phyloP scores from a whole-genome alignment of 228 moss, liverwort and hornwort species.

The Sphagnum fallax region DNA sequence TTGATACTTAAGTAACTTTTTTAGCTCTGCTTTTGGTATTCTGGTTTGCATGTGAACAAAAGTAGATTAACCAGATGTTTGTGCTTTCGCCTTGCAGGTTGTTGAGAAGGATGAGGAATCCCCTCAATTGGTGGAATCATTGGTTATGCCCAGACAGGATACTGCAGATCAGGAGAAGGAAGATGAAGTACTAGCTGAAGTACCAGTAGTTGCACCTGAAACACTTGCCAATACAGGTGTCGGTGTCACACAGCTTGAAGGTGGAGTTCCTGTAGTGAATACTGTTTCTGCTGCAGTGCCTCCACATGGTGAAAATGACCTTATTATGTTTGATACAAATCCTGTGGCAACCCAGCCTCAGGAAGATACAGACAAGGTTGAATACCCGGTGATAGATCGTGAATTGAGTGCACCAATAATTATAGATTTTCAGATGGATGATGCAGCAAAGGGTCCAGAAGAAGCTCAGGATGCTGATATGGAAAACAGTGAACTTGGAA shows the following conservation, averaged over 20 bases:
- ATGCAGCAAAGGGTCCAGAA: conserved; percentile 9
- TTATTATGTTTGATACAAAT: background rate
- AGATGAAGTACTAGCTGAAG: background rate
- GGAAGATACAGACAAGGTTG: background rate
- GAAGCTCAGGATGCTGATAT: conserved; percentile 43
- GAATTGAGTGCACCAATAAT: background rate
- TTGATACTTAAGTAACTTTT: no score
- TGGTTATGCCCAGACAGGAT: conserved; percentile 29
- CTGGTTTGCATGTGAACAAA: background rate
- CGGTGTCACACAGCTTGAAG: background rate
- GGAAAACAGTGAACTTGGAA: conserved; percentile 69
- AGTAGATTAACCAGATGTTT: background rate
- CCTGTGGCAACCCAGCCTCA: conserved; percentile 1
- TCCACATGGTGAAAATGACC: background rate
- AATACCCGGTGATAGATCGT: background rate
- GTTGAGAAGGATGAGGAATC: conserved; percentile 55
- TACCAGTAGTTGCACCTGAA: background rate
- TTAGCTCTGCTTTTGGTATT: no score
- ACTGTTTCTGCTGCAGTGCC: background rate
- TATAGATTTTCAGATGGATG: background rate
- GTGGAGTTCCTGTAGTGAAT: background rate
- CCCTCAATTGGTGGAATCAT: conserved; percentile 45
- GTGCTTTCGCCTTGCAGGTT: conserved; percentile 9
- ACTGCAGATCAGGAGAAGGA: background rate
- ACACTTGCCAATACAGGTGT: background rate